Conservation (phyloP, 2,329 filamentous ascomycete species). For the Fusarium sp. region DNA sequence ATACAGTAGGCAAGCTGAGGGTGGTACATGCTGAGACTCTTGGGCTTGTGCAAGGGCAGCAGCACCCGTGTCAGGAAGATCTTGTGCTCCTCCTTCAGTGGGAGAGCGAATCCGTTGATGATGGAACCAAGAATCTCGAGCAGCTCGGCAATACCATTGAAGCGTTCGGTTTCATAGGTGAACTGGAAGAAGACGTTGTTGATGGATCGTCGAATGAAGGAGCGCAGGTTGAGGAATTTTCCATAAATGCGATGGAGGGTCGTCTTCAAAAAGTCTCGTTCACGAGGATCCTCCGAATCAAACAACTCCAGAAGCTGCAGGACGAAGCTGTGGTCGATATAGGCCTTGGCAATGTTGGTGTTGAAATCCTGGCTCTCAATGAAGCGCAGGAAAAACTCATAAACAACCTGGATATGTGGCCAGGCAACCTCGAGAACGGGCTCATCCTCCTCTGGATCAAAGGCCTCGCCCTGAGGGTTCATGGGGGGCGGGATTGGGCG, state of each 20-base stretch:
- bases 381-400: slow-evolving; percentile 98
- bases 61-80: slow-evolving; percentile 94
- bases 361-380: slow-evolving; percentile 99
- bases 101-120: slow-evolving; percentile 97
- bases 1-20: slow-evolving; percentile 98
- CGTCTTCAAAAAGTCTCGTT: slow-evolving; percentile 97
- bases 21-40: slow-evolving; percentile 99
- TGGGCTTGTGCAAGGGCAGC: slow-evolving; percentile 96
- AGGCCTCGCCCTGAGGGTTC: slow-evolving; percentile 97
- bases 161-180: slow-evolving; percentile 97
- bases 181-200: slow-evolving; percentile 99
- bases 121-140: slow-evolving; percentile 98
- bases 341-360: slow-evolving; percentile 98
- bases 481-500: slow-evolving; percentile 96
- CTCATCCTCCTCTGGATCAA: slow-evolving; percentile 98
- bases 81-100: slow-evolving; percentile 98
- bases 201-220: slow-evolving; percentile 97
- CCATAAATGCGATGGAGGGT: slow-evolving; percentile 98
- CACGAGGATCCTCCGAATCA: slow-evolving; percentile 96
- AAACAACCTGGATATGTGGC: slow-evolving; percentile 99
- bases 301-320: slow-evolving; percentile 97
- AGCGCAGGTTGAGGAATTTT: slow-evolving; percentile 97
- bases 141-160: slow-evolving; percentile 97
- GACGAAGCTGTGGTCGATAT: slow-evolving; percentile 98
- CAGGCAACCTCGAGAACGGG: slow-evolving; percentile 97